Conservation (phyloP, 148 eudicot genomes). For the Arctostaphylos glauca region DNA sequence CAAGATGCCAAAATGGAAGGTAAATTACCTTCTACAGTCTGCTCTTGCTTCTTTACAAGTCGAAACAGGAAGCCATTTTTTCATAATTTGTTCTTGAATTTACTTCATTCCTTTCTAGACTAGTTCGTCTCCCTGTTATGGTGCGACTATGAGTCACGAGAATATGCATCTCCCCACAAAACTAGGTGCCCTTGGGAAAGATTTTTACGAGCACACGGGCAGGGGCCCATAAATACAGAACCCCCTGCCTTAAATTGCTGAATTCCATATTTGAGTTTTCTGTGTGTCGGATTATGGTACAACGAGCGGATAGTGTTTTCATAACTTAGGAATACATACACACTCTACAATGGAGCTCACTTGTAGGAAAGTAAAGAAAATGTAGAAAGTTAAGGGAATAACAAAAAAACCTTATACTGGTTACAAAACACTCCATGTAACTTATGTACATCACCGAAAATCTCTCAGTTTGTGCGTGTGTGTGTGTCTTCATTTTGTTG, state of each 20-base stretch:
- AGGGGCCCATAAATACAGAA: too few species aligned
- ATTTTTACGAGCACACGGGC: background rate
- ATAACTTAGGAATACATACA: slow-evolving; percentile 26
- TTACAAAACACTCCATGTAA: slow-evolving; percentile 4
- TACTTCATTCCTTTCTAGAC: background rate
- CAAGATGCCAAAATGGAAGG: slow-evolving; percentile 11
- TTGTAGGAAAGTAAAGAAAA: slow-evolving; percentile 5
- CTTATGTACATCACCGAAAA: slow-evolving; percentile 24
- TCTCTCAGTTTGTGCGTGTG: slow-evolving; percentile 15
- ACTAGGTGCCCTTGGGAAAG: background rate
- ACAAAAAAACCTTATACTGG: background rate
- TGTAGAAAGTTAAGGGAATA: background rate
- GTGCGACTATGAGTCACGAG: background rate
- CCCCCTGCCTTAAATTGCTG: too few species aligned
- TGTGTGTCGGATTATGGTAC: background rate
- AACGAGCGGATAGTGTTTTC: slow-evolving; percentile 4
- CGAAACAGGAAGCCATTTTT: background rate
- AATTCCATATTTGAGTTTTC: background rate
- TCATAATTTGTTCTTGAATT: background rate
- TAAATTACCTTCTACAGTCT: background rate
- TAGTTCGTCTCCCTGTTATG: background rate
- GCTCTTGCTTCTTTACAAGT: too few species aligned
- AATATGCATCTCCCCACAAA: background rate
- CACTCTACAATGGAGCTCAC: slow-evolving; percentile 2
- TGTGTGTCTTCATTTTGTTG: slow-evolving; percentile 34